Evolutionary conservation across 2,329 filamentous ascomycete genomes (phyloP), one percentile per base, ranked within the genome.

Genomic region (Monilinia fructigena): DNA sequence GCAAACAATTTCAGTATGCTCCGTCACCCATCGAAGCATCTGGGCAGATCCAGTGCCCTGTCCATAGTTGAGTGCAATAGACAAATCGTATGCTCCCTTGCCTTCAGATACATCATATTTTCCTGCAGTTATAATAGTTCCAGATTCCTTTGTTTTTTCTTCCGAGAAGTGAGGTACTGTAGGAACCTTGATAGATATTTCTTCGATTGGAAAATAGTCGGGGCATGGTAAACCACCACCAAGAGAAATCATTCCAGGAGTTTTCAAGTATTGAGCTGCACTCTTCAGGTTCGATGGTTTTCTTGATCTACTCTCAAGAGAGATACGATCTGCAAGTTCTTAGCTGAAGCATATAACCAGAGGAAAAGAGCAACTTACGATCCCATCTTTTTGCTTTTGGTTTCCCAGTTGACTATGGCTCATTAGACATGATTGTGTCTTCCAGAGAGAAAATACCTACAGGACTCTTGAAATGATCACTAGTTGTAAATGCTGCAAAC

Each of bases 1-100:
- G 78, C 92, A 91, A 20, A 97, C 87, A 66, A 98, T 86, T 79
- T 99, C 94, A 0, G 93, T 96, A 79, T 98, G 95, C 81, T 99
- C 95, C 0, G 93, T 96, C 61, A 98, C 83, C 80, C 91, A 98
- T 68, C 95, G 88, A 69, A 97, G 81, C 77, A 99, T 82, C 79
- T 97, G 95, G 4, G 92, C 90, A 14, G 92, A 87, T 23, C 95
- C 95, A 23, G 87, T 87, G 11, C 93, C 89, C 79, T 97, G 93
- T 45, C 91, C 92, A 77, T 99, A 99, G 80, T 99, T 98, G 76
- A 97, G 88, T 1, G 90, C 90, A 69, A 96, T 92, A 55, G 91
- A 87, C 62, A 99, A 85, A 79, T 99, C 95, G 72, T 85, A 85
- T 47, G 80, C 79, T 55, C 77, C 77, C 26, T 76, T 73, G 26